phyloP scores from a whole-genome alignment of 2,329 filamentous ascomycete genomes.

The Aspergillus sergii region DNA sequence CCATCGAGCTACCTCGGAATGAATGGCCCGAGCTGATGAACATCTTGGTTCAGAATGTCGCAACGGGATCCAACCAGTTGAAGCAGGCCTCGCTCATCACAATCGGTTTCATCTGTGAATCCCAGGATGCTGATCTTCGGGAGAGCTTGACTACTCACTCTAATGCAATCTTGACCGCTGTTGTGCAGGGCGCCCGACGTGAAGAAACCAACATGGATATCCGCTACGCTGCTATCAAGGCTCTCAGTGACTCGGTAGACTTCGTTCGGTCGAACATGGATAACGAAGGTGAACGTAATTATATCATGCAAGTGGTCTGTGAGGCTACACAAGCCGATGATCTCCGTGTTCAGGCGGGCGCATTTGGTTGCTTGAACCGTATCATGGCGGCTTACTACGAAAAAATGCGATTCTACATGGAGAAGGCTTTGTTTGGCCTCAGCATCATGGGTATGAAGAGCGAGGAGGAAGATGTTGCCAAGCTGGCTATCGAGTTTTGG shows the following conservation, averaged over 20 bases:
- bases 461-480: slow-evolving; percentile 95
- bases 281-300: slow-evolving; percentile 98
- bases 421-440: slow-evolving; percentile 96
- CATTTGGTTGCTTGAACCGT: slow-evolving; percentile 95
- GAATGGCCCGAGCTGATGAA: slow-evolving; percentile 94
- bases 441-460: slow-evolving; percentile 99
- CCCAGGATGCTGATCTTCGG: slow-evolving; percentile 83
- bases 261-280: slow-evolving; percentile 99
- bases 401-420: slow-evolving; percentile 99
- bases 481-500: slow-evolving; percentile 98
- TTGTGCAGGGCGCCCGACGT: slow-evolving; percentile 95
- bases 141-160: slow-evolving; percentile 82
- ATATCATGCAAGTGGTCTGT: slow-evolving; percentile 99
- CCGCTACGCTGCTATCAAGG: slow-evolving; percentile 87
- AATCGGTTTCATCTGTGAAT: slow-evolving; percentile 99
- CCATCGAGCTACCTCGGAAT: slow-evolving; percentile 88
- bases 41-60: slow-evolving; percentile 87
- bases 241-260: slow-evolving; percentile 93
- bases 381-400: slow-evolving; percentile 99
- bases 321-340: slow-evolving; percentile 96
- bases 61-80: slow-evolving; percentile 78
- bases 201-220: slow-evolving; percentile 93
- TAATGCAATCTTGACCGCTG: slow-evolving; percentile 95
- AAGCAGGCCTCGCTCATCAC: slow-evolving; percentile 93
- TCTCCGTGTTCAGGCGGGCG: slow-evolving; percentile 87